Evolutionary conservation across 148 eudicot genomes (phyloP), one percentile per base, ranked within the genome.

Genomic region (Chenopodium quinoa): DNA sequence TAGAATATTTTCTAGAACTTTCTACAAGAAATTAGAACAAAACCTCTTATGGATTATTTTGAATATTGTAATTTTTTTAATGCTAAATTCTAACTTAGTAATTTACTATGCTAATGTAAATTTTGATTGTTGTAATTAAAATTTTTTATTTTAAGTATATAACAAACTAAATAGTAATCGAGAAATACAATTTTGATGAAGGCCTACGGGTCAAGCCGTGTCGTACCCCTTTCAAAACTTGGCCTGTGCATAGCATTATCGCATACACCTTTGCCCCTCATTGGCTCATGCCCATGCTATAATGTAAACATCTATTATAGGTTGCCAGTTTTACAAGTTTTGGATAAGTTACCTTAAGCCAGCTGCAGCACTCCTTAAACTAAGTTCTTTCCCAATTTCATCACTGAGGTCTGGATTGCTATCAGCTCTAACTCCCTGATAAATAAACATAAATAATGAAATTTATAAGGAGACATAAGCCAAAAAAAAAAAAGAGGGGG

Each of bases 381-480:
- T 90, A 77, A 95, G 96, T 79, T 93, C 88, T 86, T 90, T 91
- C 85, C 91, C 97, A 46, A 93, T 86, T 89, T 92, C 94, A 87
- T 91, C 92, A 83, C 82, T 86, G 54, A 93, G 79, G 75, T 89
- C 81, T 31, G 91, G 83, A 86, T 86, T 86, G 76, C 84, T 90
- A 91, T 95, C 97, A 60, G 90, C 92, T 86, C 95, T 85, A 73
- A 92, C 91, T 80, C 93, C 98, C 98, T 92, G 82, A 17, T 72
- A 27, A 73, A 79, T 27, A 47, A 29, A 64, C 25, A 81, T 4
- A 52, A 73, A 74, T 54, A 27, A 70, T 22, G 16, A 17, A 69
- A 64, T 50, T 29, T 52, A 10, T 29, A 22, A 67, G 32, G 34
- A 79, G 34, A 79, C 68, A 16, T 17, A 3, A 3, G 0, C 62